phyloP scores from a whole-genome alignment of 805 yeast genomes.

The Vanderwaltozyma tropicalis region DNA sequence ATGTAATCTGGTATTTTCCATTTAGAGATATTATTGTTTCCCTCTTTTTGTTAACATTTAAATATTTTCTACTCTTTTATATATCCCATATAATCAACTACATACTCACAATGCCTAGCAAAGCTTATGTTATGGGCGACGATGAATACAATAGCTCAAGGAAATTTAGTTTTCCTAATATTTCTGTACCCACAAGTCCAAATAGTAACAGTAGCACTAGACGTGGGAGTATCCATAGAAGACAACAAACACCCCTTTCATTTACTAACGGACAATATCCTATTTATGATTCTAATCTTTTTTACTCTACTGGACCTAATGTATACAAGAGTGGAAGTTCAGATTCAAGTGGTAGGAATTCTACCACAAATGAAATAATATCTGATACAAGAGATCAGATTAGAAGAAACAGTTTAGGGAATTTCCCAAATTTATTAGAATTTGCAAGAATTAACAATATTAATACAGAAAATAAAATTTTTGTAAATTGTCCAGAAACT shows the following conservation, averaged over 20 bases:
- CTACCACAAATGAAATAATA: neutral
- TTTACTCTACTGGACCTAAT: too few relatives aligned
- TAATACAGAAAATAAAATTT: constrained; percentile 10
- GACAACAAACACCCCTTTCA: constrained; percentile 2
- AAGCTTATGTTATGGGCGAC: neutral
- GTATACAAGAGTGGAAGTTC: neutral
- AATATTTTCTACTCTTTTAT: too few relatives aligned
- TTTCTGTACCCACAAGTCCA: neutral
- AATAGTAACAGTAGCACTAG: neutral
- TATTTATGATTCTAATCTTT: too few relatives aligned
- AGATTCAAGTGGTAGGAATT: neutral
- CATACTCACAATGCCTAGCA: too few relatives aligned
- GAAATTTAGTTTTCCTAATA: constrained; percentile 1
- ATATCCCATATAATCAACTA: too few relatives aligned
- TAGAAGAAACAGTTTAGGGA: constrained; percentile 18
- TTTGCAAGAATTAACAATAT: constrained; percentile 14
- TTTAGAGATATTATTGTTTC: too few relatives aligned
- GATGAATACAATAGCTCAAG: neutral
- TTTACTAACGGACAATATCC: neutral
- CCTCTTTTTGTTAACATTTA: too few relatives aligned
- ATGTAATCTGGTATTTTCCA: too few relatives aligned
- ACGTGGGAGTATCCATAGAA: constrained; percentile 5
- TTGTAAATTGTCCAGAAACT: constrained; percentile 17
- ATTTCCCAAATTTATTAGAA: constrained; percentile 12
- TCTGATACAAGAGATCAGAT: constrained; percentile 21